Evolutionary conservation across 306 rosid genomes (phyloP), one percentile per base, ranked within the genome.

Genomic region (Vigna reflexopilosa): DNA sequence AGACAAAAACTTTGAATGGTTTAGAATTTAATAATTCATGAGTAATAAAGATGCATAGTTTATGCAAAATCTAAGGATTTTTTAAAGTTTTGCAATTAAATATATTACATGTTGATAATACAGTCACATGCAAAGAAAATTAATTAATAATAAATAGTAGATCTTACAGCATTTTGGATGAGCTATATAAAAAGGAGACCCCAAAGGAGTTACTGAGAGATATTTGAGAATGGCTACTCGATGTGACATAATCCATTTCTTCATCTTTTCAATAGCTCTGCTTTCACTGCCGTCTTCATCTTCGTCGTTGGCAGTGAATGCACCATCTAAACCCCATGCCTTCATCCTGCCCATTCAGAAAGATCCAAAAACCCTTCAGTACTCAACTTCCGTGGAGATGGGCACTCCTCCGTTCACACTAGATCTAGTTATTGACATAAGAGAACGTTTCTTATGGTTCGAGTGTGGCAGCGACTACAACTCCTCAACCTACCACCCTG

Each of bases 361-460:
- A 79, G 85, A 87, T 76, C 32, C 49, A 8, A 0, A 5, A 61
- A 84, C 83, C 49, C 83, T 50, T 56, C 86, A 87, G 19, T 82
- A 81, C 86, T 71, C 74, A 24, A 63, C 86, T 15, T 71, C 64
- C 3, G 34, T 84, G 11, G 2, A 22, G 9, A 59, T 82, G 64
- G 90, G 88, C 12, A 82, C 86, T 45, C 88, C 90, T 19, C 13
- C 44, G 10, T 6, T 10, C 9, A 4, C 8, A 5, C 13, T 79
- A 13, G 54, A 76, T 22, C 38, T 78, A 1, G 79, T 62, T 26
- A 72, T 84, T 7, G 85, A 87, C 44, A 64, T 87, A 9, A 72
- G 81, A 4, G 90, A 81, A 40, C 72, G 80, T 17, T 84, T 81
- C 62, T 68, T 84, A 0, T 82, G 86, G 82, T 85, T 81, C 26